Conservation (phyloP, 2,329 filamentous ascomycete genomes). For the Dendrostoma leiphaemia region DNA sequence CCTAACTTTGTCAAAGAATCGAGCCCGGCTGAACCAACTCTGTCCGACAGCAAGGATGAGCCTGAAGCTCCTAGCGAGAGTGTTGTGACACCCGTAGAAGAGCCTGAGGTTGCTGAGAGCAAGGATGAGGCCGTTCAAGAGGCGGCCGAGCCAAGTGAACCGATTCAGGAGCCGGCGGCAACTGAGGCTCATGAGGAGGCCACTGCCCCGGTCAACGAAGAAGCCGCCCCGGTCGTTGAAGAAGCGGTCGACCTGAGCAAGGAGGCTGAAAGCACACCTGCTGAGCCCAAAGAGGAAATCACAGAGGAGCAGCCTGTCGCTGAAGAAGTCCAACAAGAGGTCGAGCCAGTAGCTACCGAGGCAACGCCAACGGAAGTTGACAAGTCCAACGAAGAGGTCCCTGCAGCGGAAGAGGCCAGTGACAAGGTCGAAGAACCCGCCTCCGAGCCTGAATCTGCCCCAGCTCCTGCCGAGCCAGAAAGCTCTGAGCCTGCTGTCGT, state of each 20-base stretch:
- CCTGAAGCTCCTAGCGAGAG: not conserved
- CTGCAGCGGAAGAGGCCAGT: not conserved
- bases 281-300: not conserved
- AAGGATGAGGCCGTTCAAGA: conserved; percentile 3
- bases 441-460: not conserved
- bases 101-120: not conserved
- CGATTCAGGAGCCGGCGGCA: not conserved
- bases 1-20: not conserved
- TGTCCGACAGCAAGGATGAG: not conserved
- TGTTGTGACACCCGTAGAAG: not conserved
- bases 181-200: not conserved
- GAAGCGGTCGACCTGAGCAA: not conserved
- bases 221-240: not conserved
- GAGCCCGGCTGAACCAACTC: too few species aligned
- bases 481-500: too few species aligned
- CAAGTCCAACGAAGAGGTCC: not conserved
- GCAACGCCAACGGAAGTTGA: not conserved
- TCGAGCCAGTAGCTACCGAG: not conserved
- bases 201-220: not conserved
- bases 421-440: not conserved
- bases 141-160: not conserved
- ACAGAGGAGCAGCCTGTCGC: not conserved
- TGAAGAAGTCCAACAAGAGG: not conserved
- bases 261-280: not conserved
- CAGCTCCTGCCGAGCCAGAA: too few species aligned